Evolutionary conservation across 2,329 filamentous ascomycete species (phyloP).

Genomic region (Xylaria sp.): DNA sequence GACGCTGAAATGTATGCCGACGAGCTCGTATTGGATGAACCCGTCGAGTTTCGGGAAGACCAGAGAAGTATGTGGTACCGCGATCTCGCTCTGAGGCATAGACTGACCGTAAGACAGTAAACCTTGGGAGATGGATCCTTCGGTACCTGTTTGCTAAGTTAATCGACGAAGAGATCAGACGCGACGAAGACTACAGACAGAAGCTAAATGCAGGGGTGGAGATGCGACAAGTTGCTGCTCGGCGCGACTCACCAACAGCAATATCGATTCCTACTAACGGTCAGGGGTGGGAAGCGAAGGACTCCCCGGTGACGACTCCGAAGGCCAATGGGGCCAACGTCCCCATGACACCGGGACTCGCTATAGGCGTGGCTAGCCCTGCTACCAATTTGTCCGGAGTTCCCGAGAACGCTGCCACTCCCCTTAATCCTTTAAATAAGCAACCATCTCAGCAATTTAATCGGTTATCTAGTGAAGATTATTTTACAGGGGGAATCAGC

Average conservation of each 20-base stretch:
- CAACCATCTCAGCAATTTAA: conserved; percentile 58
- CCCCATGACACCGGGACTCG: conserved; percentile 73
- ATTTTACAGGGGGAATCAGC: conserved; percentile 69
- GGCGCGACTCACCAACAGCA: conserved; percentile 61
- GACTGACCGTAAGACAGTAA: conserved; percentile 61
- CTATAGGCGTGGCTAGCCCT: conserved; percentile 78
- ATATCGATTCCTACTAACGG: conserved; percentile 50
- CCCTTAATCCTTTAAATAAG: conserved; percentile 56
- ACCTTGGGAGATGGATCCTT: conserved; percentile 94
- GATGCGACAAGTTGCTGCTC: conserved; percentile 58
- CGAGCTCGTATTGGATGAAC: conserved; percentile 73
- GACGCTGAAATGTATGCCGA: conserved; percentile 98
- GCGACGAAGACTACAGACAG: conserved; percentile 75
- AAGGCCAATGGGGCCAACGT: conserved; percentile 67
- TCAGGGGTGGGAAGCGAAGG: conserved; percentile 44
- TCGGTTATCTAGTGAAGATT: conserved; percentile 70
- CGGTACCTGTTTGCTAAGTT: conserved; percentile 88
- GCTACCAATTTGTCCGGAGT: conserved; percentile 50
- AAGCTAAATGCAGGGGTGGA: conserved; percentile 66
- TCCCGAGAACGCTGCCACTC: conserved; percentile 49
- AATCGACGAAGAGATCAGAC: conserved; percentile 85
- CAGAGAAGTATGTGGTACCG: conserved; percentile 72
- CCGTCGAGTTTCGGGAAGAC: conserved; percentile 85
- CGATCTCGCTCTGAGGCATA: neutral
- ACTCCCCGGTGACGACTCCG: conserved; percentile 59